These are phyloP conservation scores for Alternaria brassicicola DNA, from an alignment of 2,329 filamentous ascomycete species.

Conservation along the genomic window DNA sequence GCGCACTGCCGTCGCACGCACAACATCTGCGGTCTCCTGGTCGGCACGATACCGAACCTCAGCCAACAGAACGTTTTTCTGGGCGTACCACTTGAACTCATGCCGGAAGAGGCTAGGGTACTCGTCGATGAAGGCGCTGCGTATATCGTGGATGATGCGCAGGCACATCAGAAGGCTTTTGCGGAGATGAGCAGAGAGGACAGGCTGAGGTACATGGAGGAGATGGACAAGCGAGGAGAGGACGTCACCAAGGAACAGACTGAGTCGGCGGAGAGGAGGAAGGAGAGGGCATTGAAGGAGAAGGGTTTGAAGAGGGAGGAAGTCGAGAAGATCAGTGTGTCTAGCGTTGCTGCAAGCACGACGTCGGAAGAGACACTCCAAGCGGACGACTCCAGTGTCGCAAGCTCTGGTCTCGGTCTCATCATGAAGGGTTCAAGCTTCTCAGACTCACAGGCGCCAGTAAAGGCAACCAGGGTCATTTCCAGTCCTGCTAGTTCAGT, in stretches of 20 bases:
- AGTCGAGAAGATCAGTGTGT: slow-evolving; percentile 7
- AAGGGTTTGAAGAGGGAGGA: slow-evolving; percentile 46
- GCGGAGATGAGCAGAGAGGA: slow-evolving; percentile 63
- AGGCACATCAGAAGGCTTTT: slow-evolving; percentile 71
- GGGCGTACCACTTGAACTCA: slow-evolving; percentile 84
- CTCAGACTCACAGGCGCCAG: slow-evolving; percentile 6
- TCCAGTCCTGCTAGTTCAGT: slow-evolving; percentile 8
- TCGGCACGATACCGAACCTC: slow-evolving; percentile 87
- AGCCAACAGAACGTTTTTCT: slow-evolving; percentile 95
- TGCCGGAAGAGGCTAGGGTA: slow-evolving; percentile 85
- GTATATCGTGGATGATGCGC: slow-evolving; percentile 79
- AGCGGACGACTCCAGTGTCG: slow-evolving; percentile 12
- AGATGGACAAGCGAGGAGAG: slow-evolving; percentile 61
- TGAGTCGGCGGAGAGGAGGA: slow-evolving; percentile 57
- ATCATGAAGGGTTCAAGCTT: slow-evolving; percentile 38
- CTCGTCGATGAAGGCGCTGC: slow-evolving; percentile 78
- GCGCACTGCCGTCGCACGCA: slow-evolving; percentile 78
- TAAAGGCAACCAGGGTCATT: background rate
- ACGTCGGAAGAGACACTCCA: slow-evolving; percentile 20
- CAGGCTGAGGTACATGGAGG: slow-evolving; percentile 65
- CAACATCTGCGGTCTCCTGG: slow-evolving; percentile 83
- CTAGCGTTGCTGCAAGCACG: slow-evolving; percentile 18
- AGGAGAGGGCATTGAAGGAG: slow-evolving; percentile 58
- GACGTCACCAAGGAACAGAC: slow-evolving; percentile 56
- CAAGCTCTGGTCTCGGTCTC: slow-evolving; percentile 29